Percentiles rank a stretch among this genome's conserved stretches.
These are phyloP conservation scores for Arabidopsis arenosa DNA, from an alignment of 345 rosid species.

Conservation along the genomic window DNA sequence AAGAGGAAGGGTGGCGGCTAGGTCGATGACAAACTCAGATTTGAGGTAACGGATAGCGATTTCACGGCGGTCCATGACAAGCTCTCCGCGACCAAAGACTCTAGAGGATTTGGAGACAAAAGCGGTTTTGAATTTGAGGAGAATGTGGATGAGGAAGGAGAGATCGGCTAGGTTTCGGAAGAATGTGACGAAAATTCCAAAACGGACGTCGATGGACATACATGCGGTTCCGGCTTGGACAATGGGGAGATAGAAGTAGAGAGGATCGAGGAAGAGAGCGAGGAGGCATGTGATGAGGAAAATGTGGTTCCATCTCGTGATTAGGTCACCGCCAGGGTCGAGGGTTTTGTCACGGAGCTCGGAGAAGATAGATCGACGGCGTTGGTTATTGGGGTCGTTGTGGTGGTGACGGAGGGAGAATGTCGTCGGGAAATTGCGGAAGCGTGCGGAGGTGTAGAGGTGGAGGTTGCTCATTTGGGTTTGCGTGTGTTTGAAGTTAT, in stretches of 20 bases:
- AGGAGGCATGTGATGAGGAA: constrained; percentile 69
- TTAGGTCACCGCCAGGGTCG: constrained; percentile 69
- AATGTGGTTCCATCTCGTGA: constrained; percentile 71
- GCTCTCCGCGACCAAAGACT: constrained; percentile 85
- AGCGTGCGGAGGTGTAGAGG: constrained; percentile 48
- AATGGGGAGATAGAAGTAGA: constrained; percentile 77
- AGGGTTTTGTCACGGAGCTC: constrained; percentile 59
- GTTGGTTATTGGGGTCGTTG: constrained; percentile 49
- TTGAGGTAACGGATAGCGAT: constrained; percentile 70
- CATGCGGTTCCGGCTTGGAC: constrained; percentile 58
- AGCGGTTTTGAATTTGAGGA: constrained; percentile 74
- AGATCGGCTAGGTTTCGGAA: constrained; percentile 71
- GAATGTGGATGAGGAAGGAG: constrained; percentile 64
- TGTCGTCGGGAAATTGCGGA: constrained; percentile 49
- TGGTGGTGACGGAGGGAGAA: constrained; percentile 54
- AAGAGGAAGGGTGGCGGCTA: constrained; percentile 78
- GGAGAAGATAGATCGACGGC: constrained; percentile 30
- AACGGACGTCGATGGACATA: constrained; percentile 52
- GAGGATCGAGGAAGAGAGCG: constrained; percentile 84
- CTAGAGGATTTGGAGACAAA: constrained; percentile 71
- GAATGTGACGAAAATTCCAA: constrained; percentile 66
- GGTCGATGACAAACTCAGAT: constrained; percentile 64
- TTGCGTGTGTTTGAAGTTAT: constrained; percentile 39
- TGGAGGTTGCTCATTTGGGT: constrained; percentile 51
- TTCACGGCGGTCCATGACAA: constrained; percentile 66